A percentile compares a stretch with the other conserved stretches of the same genome.
Evolutionary conservation across 2,329 filamentous ascomycete genomes (phyloP).

Genomic region (Fusarium sp.): DNA sequence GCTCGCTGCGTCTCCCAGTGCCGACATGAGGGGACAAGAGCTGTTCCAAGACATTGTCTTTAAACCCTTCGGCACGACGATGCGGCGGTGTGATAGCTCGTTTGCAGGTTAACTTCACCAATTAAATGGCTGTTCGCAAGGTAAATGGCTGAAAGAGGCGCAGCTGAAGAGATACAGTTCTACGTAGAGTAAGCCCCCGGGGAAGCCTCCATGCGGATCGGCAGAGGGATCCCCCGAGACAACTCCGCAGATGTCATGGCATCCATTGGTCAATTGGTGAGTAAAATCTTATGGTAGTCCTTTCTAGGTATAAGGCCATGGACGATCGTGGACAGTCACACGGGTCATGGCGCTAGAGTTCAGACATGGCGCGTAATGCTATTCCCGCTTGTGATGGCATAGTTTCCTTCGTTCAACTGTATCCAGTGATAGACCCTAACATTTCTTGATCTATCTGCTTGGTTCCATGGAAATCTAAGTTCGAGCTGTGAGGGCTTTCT

Average conservation of each 20-base stretch:
- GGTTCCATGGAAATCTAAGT: neutral
- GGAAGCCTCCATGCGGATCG: neutral
- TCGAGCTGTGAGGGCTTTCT: neutral
- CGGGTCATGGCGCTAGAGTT: neutral
- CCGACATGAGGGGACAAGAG: neutral
- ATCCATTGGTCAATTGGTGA: neutral
- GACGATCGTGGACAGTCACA: neutral
- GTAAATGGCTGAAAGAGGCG: neutral
- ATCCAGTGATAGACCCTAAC: neutral
- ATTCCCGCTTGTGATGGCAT: neutral
- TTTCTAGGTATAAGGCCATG: neutral
- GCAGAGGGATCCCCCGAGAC: neutral
- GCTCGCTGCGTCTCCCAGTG: neutral
- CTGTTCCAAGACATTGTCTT: neutral
- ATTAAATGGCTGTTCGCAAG: accelerated
- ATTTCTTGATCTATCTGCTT: neutral
- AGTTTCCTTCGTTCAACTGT: neutral
- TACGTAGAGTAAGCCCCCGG: neutral
- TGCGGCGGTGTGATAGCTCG: neutral
- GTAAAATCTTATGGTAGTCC: neutral
- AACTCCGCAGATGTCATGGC: neutral
- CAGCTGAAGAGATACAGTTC: neutral
- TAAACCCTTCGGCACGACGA: neutral
- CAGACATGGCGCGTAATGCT: neutral
- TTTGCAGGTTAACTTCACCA: neutral